Evolutionary conservation across 192 early-diverging fungal genomes (phyloP), one percentile per base, ranked within the genome.

Genomic region (Hyaloraphidium curvatum): DNA sequence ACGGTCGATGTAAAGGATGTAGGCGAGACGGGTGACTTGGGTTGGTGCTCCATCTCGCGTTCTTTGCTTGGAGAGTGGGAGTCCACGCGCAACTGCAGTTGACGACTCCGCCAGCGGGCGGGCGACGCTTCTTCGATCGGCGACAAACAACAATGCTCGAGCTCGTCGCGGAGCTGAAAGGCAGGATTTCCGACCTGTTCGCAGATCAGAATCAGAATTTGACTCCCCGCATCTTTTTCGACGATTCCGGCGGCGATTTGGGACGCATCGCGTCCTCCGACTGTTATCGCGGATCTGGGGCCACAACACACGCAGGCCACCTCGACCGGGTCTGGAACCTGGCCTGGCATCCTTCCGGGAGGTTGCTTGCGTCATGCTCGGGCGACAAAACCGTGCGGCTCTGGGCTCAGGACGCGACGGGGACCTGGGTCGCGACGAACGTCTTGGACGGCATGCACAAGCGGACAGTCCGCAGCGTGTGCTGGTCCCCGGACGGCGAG

Each of bases 331-430:
- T 85, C 3, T 90, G 88, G 91, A 77, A 81, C 43, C 75, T 84
- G 28, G 63, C 80, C 30, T 95, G 91, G 91, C 81, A 86, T 50
- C 79, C 83, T 0, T 72, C 75, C 2, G 79, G 79, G 4, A 71
- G 68, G 0, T 67, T 76, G 17, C 74, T 97, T 23, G 84, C 84
- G 1, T 80, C 82, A 16, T 90, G 88, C 64, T 77, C 74, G 39
- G 81, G 88, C 21, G 93, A 97, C 72, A 83, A 83, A 64, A 81
- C 83, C 2, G 82, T 89, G 19, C 75, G 89, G n/a, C 59, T 93
- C 25, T 97, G 91, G 89, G 73, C 73, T 50, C 66, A 58, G 0
- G 52, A 61, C 30, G 30, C 48, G 1, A 52, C 50, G 1, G 39
- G 22, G 26, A 19, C 29, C 48, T 29, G 50, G 41, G 50, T 2